These are phyloP conservation scores for Phoma sp. DNA, from an alignment of 2,329 filamentous ascomycete species.

Conservation along the genomic window DNA sequence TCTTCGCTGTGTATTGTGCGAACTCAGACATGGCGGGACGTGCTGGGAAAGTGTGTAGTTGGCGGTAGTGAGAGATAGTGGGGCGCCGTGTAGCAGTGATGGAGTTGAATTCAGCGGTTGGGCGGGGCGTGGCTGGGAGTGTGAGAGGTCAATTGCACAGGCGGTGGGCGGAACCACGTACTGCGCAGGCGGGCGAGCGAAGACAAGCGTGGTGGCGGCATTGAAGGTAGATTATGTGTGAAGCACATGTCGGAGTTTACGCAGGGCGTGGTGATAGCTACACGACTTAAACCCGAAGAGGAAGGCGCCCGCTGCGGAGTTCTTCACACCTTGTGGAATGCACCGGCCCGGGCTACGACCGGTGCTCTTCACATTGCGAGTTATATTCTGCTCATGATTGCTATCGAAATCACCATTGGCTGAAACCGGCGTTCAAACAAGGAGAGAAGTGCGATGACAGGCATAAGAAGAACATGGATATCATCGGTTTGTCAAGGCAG, in stretches of 20 bases:
- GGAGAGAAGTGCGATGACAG: too few relatives aligned
- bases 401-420: too few relatives aligned
- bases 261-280: background rate
- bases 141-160: constrained; percentile 36
- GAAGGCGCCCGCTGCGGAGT: too few relatives aligned
- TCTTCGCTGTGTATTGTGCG: constrained; percentile 38
- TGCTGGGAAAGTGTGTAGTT: constrained; percentile 23
- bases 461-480: too few relatives aligned
- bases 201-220: constrained; percentile 33
- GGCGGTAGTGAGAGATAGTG: constrained; percentile 15
- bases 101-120: constrained; percentile 9
- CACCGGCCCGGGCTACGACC: too few relatives aligned
- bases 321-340: too few relatives aligned
- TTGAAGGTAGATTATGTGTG: constrained; percentile 12
- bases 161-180: constrained; percentile 37
- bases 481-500: too few relatives aligned
- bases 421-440: too few relatives aligned
- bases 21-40: constrained; percentile 40
- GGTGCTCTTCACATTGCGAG: too few relatives aligned
- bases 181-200: constrained; percentile 29
- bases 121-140: constrained; percentile 24
- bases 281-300: too few relatives aligned
- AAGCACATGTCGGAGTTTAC: background rate
- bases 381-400: too few relatives aligned
- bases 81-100: constrained; percentile 13